Conservation (phyloP, 2,329 filamentous ascomycete species). For the Podosphaera aphanis region DNA sequence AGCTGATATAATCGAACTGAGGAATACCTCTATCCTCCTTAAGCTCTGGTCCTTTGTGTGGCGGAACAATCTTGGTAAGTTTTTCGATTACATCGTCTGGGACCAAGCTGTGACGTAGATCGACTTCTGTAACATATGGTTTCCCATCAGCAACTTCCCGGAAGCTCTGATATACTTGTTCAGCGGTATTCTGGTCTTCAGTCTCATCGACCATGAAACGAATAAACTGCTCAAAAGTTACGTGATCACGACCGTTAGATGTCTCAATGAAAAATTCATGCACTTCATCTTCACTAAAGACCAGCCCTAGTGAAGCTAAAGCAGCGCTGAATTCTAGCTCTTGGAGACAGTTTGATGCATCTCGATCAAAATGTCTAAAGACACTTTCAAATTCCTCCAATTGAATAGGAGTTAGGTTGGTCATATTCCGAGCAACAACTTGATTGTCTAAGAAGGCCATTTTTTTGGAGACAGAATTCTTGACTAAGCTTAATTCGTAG, state of each 20-base stretch:
- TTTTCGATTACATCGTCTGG: conserved; percentile 95
- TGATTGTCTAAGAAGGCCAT: conserved; percentile 93
- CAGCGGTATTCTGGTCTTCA: conserved; percentile 94
- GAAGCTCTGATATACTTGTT: conserved; percentile 97
- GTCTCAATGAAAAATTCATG: conserved; percentile 80
- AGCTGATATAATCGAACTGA: conserved; percentile 90
- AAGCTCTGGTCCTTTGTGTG: conserved; percentile 64
- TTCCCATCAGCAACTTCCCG: conserved; percentile 94
- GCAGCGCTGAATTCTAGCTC: conserved; percentile 94
- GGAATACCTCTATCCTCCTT: conserved; percentile 61
- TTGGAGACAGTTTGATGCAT: conserved; percentile 68
- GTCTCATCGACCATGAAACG: conserved; percentile 98
- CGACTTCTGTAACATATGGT: conserved; percentile 94
- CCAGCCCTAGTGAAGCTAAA: conserved; percentile 77
- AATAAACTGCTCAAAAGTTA: conserved; percentile 97
- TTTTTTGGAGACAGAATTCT: conserved; percentile 85
- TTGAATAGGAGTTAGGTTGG: conserved; percentile 92
- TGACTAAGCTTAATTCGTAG: conserved; percentile 82
- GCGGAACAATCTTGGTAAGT: conserved; percentile 65
- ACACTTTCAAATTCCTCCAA: conserved; percentile 96
- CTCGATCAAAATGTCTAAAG: conserved; percentile 91
- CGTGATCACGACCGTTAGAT: conserved; percentile 52
- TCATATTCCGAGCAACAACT: conserved; percentile 96
- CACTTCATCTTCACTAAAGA: conserved; percentile 97
- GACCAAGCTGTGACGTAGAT: conserved; percentile 80